A percentile compares a stretch with the other conserved stretches of the same genome.
Evolutionary conservation across 1,284 basidiomycete genomes (phyloP).

Genomic region (Neolentinus lepideus): DNA sequence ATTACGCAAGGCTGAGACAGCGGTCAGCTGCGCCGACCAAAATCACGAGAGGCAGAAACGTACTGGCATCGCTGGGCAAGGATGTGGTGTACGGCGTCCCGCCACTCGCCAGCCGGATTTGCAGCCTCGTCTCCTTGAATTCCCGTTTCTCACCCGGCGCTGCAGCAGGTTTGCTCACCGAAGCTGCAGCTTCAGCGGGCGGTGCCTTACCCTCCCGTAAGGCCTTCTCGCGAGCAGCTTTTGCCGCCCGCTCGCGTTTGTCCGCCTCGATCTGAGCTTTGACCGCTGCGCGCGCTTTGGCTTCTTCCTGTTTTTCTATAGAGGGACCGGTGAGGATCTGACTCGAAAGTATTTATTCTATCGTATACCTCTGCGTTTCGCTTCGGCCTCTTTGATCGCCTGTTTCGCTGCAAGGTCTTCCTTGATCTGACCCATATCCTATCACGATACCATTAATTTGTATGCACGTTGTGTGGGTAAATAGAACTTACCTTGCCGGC

Average conservation of each 20-base stretch:
- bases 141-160: conserved; percentile 43
- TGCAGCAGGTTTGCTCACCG: conserved; percentile 30
- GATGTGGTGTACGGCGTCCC: conserved; percentile 78
- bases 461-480: not conserved
- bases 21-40: not conserved
- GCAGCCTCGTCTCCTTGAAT: conserved; percentile 78
- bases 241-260: conserved; percentile 84
- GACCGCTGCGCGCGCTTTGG: conserved; percentile 75
- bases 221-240: conserved; percentile 83
- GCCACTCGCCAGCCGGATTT: conserved; percentile 76
- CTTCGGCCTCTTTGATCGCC: conserved; percentile 71
- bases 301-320: conserved; percentile 81
- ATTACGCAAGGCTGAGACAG: conserved; percentile 57
- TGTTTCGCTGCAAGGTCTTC: conserved; percentile 80
- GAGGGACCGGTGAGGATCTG: not conserved
- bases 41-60: conserved; percentile 21
- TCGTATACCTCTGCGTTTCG: conserved; percentile 63
- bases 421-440: conserved; percentile 69
- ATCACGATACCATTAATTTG: not conserved
- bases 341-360: not conserved
- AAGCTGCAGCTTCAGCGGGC: conserved; percentile 4
- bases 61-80: conserved; percentile 72
- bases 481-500: conserved; percentile 60
- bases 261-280: conserved; percentile 93
- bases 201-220: conserved; percentile 62